Evolutionary conservation across 768 basidiomycete species (phyloP).

Genomic region (Crucibulum laeve): DNA sequence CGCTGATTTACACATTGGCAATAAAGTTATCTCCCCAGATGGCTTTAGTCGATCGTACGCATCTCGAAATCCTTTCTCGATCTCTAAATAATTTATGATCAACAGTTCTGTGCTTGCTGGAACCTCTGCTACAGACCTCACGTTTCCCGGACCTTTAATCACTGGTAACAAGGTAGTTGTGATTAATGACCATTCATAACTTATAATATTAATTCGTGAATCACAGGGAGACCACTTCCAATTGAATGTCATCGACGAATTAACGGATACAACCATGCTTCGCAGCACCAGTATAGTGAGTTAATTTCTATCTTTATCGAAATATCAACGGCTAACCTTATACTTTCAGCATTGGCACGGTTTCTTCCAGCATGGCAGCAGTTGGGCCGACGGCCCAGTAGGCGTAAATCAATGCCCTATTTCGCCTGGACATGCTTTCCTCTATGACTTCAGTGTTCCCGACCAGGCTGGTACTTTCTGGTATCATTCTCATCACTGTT

Average conservation of each 20-base stretch:
- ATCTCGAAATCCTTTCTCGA: background rate
- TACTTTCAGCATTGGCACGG: slow-evolving; percentile 40
- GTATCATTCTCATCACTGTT: slow-evolving; percentile 27
- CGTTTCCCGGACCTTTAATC: slow-evolving; percentile 21
- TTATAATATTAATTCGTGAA: background rate
- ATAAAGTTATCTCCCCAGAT: too few relatives aligned
- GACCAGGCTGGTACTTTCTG: slow-evolving; percentile 43
- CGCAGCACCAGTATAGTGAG: slow-evolving; percentile 24
- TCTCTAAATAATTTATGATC: background rate
- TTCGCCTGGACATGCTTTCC: slow-evolving; percentile 28
- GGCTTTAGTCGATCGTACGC: slow-evolving; percentile 2
- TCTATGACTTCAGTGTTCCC: slow-evolving; percentile 29
- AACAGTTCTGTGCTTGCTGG: slow-evolving; percentile 20
- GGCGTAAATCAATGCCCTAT: slow-evolving; percentile 40
- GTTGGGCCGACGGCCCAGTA: slow-evolving; percentile 35
- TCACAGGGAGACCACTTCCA: slow-evolving; percentile 31
- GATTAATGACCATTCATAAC: background rate
- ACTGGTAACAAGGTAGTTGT: slow-evolving; percentile 18
- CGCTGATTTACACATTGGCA: too few relatives aligned
- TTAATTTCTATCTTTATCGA: background rate
- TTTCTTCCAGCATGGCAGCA: slow-evolving; percentile 27
- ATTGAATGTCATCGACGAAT: slow-evolving; percentile 35
- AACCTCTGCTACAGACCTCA: slow-evolving; percentile 7
- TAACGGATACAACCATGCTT: slow-evolving; percentile 32
- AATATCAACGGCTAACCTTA: background rate